Evolutionary conservation across 805 yeast genomes (phyloP).

Genomic region (Candida nanaspora): DNA sequence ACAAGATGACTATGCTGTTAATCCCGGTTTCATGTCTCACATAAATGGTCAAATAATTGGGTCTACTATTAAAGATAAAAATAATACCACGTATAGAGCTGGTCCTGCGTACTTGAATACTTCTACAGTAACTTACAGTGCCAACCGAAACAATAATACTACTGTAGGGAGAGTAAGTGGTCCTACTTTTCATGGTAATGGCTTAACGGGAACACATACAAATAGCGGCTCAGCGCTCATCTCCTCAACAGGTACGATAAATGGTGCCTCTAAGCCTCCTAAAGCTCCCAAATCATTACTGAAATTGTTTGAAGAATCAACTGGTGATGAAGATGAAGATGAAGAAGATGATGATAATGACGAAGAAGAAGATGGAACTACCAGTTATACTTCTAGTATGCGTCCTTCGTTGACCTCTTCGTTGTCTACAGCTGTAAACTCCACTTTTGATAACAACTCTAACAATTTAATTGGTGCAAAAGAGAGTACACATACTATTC

Average conservation of each 20-base stretch:
- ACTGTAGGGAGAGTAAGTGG: conserved; percentile 1
- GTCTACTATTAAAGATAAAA: not conserved
- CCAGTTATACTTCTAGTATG: not conserved
- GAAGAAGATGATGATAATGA: conserved; percentile 25
- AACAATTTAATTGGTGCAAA: not conserved
- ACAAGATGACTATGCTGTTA: conserved; percentile 1
- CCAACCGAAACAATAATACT: conserved; percentile 4
- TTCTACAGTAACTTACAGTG: not conserved
- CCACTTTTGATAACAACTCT: not conserved
- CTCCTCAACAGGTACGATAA: not conserved
- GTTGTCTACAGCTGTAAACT: conserved; percentile 1
- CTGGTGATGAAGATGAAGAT: conserved; percentile 18
- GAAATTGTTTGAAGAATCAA: conserved; percentile 55
- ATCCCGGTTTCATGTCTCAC: not conserved
- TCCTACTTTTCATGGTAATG: not conserved
- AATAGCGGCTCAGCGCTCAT: too few species aligned
- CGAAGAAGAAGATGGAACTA: conserved; percentile 11
- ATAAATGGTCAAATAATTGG: not conserved
- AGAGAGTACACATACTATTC: conserved; percentile 7
- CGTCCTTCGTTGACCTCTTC: conserved; percentile 1
- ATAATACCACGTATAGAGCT: not conserved
- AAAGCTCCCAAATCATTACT: conserved; percentile 67
- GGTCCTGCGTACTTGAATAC: not conserved
- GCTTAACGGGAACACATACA: not conserved
- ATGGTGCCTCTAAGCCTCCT: conserved; percentile 18